Base-by-base conservation (phyloP, 2,329 filamentous ascomycete species). In the Colletotrichum sp. region DNA sequence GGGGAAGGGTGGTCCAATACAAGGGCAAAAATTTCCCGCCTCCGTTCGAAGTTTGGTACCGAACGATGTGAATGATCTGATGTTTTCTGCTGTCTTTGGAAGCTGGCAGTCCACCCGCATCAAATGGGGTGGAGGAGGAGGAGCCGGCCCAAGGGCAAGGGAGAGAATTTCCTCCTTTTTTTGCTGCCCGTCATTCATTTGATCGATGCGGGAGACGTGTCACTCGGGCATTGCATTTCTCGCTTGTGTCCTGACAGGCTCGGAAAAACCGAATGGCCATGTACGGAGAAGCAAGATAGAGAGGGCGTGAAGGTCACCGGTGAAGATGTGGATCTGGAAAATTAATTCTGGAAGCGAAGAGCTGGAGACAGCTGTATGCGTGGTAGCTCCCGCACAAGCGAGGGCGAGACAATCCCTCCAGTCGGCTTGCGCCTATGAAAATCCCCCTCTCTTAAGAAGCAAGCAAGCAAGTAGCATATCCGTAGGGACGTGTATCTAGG, bases 111-210 rank as follows among this genome's bases (percentile, higher is more conserved):
- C 60, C 16, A 36, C 18, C 60, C 28, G 60, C 32, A 8, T 13
- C 32, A 24, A 32, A 21, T 16, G 30, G n/a, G 28, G 28, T 36
- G 44, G 39, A 55, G 9, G 16, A 65, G 32, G 32, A 57, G 59
- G 49, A 59, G 24, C 15, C 24, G 55, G 26, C 55, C 52, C 52
- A 36, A 59, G 26, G 49, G 39, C 12, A 21, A 55, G 59, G 44
- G 57, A 59, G 60, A n/a, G 49, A 28, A 44, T 60, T 74, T n/a
- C 13, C 32, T 69, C 13, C 16, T 62, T 69, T 59, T 59, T 74
- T 71, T 66, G 62, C 64, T 68, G 63, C 55, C 63, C 72, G 69
- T 72, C 72, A 68, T 72, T 39, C 72, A 66, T 71, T 71, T 26
- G 52, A 57, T 57, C 26, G 26, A 71, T 75, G 59, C 60, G 18